These are phyloP conservation scores for Alternaria panax DNA, from an alignment of 2,329 filamentous ascomycete species.

Conservation along the genomic window DNA sequence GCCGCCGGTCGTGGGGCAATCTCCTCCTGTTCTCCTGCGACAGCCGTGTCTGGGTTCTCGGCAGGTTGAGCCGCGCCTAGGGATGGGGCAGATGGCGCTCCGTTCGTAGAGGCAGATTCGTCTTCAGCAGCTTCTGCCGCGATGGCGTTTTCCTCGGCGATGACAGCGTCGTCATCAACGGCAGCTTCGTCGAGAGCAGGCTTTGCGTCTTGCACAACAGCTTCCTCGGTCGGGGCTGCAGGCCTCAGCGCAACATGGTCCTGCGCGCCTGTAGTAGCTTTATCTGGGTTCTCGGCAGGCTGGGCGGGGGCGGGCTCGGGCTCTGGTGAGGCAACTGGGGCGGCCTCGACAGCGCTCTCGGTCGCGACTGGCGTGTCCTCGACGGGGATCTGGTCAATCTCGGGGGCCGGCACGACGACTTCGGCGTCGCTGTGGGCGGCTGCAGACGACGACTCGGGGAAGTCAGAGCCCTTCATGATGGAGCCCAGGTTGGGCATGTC, in stretches of 20 bases:
- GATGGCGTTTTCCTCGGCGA: constrained; percentile 25
- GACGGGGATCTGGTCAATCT: constrained; percentile 1
- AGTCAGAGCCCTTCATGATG: constrained; percentile 49
- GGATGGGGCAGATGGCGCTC: not conserved
- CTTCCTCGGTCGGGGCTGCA: constrained; percentile 45
- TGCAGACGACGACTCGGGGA: constrained; percentile 35
- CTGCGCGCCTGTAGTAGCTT: constrained; percentile 52
- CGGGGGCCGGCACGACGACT: not conserved
- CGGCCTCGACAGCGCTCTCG: constrained; percentile 5
- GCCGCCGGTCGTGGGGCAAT: constrained; percentile 52
- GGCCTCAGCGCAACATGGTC: constrained; percentile 53
- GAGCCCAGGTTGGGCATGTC: constrained; percentile 42
- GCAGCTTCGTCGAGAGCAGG: not conserved
- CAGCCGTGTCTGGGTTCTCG: constrained; percentile 55
- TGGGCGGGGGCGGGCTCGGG: constrained; percentile 2
- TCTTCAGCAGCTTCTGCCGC: constrained; percentile 14
- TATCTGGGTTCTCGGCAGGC: constrained; percentile 52
- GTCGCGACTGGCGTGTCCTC: constrained; percentile 11
- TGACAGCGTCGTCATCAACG: constrained; percentile 35
- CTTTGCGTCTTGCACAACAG: constrained; percentile 49
- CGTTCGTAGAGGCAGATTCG: not conserved
- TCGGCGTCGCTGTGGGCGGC: constrained; percentile 8
- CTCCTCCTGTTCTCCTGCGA: constrained; percentile 53
- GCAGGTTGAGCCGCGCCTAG: constrained; percentile 1
- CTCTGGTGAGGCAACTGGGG: constrained; percentile 1